Percentiles rank a stretch among this genome's conserved stretches.
These are phyloP conservation scores for Papiliotrema fonsecae DNA, from an alignment of 1,284 basidiomycete genomes.

Conservation along the genomic window DNA sequence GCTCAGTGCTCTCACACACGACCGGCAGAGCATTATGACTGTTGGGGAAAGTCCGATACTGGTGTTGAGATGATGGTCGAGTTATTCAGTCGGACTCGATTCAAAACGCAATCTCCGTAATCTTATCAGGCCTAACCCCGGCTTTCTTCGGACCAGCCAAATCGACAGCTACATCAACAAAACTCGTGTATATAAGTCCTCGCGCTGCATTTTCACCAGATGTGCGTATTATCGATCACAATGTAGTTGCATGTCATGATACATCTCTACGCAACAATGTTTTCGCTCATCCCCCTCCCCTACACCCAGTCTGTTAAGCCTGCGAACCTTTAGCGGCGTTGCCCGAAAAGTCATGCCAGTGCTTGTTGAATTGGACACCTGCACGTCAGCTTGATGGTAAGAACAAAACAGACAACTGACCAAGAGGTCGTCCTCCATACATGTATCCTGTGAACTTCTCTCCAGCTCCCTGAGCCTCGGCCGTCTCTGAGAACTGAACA, in stretches of 20 bases:
- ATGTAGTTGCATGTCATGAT: too few species aligned
- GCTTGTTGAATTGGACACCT: constrained; percentile 88
- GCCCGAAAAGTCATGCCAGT: constrained; percentile 90
- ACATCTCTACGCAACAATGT: too few species aligned
- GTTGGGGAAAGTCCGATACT: background rate
- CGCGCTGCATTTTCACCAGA: too few species aligned
- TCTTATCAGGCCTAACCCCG: background rate
- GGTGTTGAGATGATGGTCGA: background rate
- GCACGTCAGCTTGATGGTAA: constrained; percentile 7
- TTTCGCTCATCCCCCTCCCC: too few species aligned
- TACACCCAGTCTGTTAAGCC: too few species aligned
- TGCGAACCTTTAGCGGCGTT: too few species aligned
- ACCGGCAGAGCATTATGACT: background rate
- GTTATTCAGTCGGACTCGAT: background rate
- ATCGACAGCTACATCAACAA: too few species aligned
- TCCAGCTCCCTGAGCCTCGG: constrained; percentile 89
- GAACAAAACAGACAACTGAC: constrained; percentile 49
- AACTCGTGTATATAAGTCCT: too few species aligned
- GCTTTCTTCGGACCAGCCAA: background rate
- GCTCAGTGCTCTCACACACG: background rate
- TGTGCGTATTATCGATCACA: too few species aligned
- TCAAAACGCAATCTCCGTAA: background rate
- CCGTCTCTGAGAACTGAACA: constrained; percentile 84
- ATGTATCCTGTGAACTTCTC: constrained; percentile 87
- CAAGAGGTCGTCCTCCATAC: constrained; percentile 83